phyloP scores from a whole-genome alignment of 441 rosid species.

The Francoa sonchifolia region DNA sequence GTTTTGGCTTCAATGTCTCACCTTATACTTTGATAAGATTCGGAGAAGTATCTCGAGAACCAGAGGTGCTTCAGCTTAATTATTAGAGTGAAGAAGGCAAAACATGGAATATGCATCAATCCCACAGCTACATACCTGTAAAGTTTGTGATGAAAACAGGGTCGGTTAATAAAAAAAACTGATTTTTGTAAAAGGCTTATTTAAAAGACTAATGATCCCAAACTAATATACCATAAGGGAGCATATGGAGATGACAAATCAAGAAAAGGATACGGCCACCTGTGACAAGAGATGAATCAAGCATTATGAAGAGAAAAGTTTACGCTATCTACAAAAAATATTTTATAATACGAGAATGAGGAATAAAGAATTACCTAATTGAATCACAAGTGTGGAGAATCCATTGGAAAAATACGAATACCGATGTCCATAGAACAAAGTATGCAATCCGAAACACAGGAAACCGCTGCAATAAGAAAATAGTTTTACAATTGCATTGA shows the following conservation, averaged over 20 bases:
- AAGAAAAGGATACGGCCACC: constrained; percentile 11
- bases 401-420: constrained; percentile 71
- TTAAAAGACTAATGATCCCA: not conserved
- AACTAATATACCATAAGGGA: constrained; percentile 3
- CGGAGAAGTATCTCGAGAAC: constrained; percentile 2
- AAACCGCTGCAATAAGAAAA: constrained; percentile 41
- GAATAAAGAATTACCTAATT: constrained; percentile 31
- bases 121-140: constrained; percentile 8
- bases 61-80: constrained; percentile 7
- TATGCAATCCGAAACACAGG: constrained; percentile 68
- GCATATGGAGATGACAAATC: constrained; percentile 6
- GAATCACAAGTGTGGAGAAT: constrained; percentile 67
- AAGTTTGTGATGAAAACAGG: not conserved
- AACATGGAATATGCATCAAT: constrained; percentile 9
- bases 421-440: constrained; percentile 53
- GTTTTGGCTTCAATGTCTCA: too few species aligned
- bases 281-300: not conserved
- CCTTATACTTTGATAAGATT: not conserved
- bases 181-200: too few species aligned
- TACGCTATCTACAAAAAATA: too few species aligned
- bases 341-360: too few species aligned
- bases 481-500: not conserved
- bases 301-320: not conserved
- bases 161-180: not conserved
- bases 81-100: constrained; percentile 1